phyloP scores from a whole-genome alignment of 1,284 basidiomycete species.

The Trichosporon asahii region DNA sequence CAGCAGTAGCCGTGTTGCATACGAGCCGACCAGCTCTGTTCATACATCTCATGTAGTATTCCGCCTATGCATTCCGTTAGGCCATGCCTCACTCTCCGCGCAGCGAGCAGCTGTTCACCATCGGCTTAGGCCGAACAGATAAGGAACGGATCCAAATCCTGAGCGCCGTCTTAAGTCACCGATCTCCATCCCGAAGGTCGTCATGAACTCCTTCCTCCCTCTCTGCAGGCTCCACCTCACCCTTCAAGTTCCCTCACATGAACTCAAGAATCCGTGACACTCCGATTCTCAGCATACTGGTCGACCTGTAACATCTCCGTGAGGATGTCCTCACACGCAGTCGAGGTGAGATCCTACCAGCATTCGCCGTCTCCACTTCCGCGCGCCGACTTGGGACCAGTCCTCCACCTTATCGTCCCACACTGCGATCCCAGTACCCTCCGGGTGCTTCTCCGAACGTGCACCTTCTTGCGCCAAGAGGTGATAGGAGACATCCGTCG shows the following conservation, averaged over 20 bases:
- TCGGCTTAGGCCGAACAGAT: no score
- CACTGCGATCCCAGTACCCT: background rate
- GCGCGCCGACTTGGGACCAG: background rate
- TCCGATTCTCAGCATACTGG: no score
- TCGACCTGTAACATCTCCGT: no score
- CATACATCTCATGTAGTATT: background rate
- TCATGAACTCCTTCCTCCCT: background rate
- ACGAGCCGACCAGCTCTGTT: background rate
- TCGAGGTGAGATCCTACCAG: no score
- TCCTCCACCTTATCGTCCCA: background rate
- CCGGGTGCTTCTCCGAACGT: background rate
- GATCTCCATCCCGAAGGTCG: background rate
- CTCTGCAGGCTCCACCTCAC: no score
- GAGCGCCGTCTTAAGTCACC: background rate
- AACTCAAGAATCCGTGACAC: no score
- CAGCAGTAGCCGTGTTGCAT: background rate
- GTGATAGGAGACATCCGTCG: background rate
- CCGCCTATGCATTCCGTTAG: background rate
- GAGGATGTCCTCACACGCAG: no score
- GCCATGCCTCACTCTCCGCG: no score
- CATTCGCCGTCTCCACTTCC: no score
- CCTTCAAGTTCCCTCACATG: no score
- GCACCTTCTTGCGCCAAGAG: background rate
- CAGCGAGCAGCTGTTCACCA: no score
- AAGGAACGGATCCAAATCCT: background rate